Base-by-base conservation (phyloP, 2,329 filamentous ascomycete genomes). In the Plectosphaerella cucumerina region DNA sequence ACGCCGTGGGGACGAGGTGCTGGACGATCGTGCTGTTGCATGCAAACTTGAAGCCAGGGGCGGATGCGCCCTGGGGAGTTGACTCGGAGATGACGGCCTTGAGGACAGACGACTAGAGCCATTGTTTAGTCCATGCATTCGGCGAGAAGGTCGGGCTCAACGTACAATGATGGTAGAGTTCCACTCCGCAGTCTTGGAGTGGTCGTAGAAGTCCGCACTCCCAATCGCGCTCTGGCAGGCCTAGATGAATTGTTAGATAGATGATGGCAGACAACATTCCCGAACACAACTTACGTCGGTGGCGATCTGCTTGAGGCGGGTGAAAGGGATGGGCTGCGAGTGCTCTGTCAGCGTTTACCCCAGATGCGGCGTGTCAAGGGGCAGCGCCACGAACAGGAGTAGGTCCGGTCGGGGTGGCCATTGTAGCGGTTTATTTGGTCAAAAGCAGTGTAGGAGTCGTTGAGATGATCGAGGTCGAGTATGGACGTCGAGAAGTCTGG, bases 11-110 rank as follows among this genome's bases (percentile, higher is more conserved):
- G 18, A 87, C 82, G 33, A 93, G 78, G 75, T 97, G 93, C 76
- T 99, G 93, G 60, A 97, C 95, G 66, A 97, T 97, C 59, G 93
- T 97, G 77, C 90, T 95, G 80, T 96, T 97, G 74, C 96, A 91
- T 60, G 91, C 90, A 74, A 93, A 97, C 73, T 97, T 97, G 82
- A 86, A 96, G 15, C 76, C 70, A 5, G 89, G 86, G 22, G 81
- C 74, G 23, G 76, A 71, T 54, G 76, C 74, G 55, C 77, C 72
- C 45, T 77, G 67, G 17, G 82, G 78, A 17, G 81, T 83, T 47
- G 86, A 85, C 66, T 92, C 88, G 59, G 86, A 85, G 70, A 93
- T 90, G 58, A 93, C 78, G 48, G 84, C 79, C 65, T 87, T 84
- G 58, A 94, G 84, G 67, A 93, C 88, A 50, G 78, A 82, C 75